These are phyloP conservation scores for Wilcoxina mikolae DNA, from an alignment of 495 filamentous ascomycete species.

Conservation along the genomic window DNA sequence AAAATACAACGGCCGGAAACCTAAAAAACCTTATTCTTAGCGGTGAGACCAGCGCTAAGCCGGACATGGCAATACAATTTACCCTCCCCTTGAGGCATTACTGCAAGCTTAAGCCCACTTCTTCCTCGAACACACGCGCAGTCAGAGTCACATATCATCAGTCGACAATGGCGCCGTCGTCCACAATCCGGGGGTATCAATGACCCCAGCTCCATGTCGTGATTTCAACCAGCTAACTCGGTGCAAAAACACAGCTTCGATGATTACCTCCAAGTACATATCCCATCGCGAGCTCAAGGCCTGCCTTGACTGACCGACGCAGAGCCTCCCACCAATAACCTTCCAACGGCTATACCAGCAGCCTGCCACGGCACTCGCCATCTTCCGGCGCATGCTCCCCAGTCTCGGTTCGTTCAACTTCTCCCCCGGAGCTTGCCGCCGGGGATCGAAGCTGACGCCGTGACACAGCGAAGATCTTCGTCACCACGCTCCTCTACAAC, in stretches of 20 bases:
- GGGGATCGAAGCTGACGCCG: not conserved
- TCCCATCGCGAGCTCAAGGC: not conserved
- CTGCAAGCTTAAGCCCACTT: not conserved
- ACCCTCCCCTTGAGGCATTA: too few relatives aligned
- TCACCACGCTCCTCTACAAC: slow-evolving; percentile 85
- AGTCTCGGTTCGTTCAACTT: slow-evolving; percentile 51
- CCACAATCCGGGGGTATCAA: slow-evolving; percentile 2
- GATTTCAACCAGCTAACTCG: not conserved
- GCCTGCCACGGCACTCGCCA: slow-evolving; percentile 84
- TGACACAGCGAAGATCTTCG: slow-evolving; percentile 69
- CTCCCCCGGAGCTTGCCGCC: not conserved
- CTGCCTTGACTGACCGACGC: not conserved
- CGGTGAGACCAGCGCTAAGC: too few relatives aligned
- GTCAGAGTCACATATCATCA: not conserved
- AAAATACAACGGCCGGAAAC: too few relatives aligned
- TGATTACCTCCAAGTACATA: slow-evolving; percentile 7
- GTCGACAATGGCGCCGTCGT: not conserved
- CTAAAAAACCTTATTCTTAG: too few relatives aligned
- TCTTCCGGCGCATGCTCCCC: slow-evolving; percentile 93
- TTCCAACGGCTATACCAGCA: slow-evolving; percentile 86
- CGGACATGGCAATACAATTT: too few relatives aligned
- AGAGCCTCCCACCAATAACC: slow-evolving; percentile 73
- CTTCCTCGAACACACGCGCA: not conserved
- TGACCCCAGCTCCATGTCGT: not conserved
- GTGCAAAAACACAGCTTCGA: slow-evolving; percentile 4